Base-by-base conservation (phyloP, 1,284 basidiomycete species). In the Schizopora paradoxa region DNA sequence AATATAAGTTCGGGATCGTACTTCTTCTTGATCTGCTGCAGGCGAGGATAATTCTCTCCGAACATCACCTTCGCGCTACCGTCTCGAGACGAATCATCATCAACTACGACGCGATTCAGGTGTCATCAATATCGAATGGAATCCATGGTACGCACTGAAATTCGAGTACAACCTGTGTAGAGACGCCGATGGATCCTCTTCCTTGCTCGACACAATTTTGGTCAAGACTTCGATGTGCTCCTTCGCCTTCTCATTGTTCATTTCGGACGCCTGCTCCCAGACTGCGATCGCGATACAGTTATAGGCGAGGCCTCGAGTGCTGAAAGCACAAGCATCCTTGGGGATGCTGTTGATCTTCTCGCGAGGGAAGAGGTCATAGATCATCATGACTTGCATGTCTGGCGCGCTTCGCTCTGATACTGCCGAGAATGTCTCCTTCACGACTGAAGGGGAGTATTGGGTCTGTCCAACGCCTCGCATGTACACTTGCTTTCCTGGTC, bases 301-400 rank as follows among this genome's bases (percentile, higher is more conserved):
- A 8, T 33, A 22, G n/a, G 18, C 7, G 2, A 23, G 13, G 6
- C 18, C 27, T n/a, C 48, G 39, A 16, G 19, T 26, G 43, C 22
- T 21, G 51, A 51, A 56, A 10, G 58, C 52, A 13, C 48, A 53
- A 5, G 47, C 52, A 21, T 53, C 51, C 14, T 25, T 29, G 10
- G n/a, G 50, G n/a, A 54, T 44, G n/a, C 48, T 46, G 22, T 34
- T 23, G 16, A 54, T 26, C 33, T 51, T 52, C 4, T 47, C 41
- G 14, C 42, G 40, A 8, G 53, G 51, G 35, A 56, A 49, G 29
- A 54, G 48, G 38, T 58, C 56, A 34, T 51, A 54, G 4, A 33
- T 22, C 3, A 54, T 21, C n/a, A 40, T 18, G 14, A 22, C 21
- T n/a, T 11, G 38, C 10, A 21, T 14, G 8, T 18, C 11, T 29